Base-by-base conservation (phyloP, 352 stramenopile species). In the Globisporangium canariense region DNA sequence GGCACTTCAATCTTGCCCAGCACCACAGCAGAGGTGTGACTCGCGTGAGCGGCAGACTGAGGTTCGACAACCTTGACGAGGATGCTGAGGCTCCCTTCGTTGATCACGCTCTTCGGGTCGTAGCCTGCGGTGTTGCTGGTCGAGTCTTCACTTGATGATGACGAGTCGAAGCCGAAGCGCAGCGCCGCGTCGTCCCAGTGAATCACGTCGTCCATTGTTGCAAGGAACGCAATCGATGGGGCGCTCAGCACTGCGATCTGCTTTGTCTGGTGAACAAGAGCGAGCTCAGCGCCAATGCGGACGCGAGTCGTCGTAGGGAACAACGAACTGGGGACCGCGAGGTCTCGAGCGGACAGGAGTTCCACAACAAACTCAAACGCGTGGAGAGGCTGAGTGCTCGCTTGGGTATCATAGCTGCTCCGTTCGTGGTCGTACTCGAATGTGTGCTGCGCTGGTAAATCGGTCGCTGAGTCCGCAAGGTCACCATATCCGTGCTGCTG, bases 1-100 rank as follows among this genome's bases (percentile, higher is more conserved):
- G 78, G 71, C 7, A 90, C 72, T 38, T 65, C 59, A 5, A 90
- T 41, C 11, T 62, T 68, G 41, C 79, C 79, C 25, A 84, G 7
- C 41, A 46, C 45, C 18, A 22, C 41, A 36, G 32, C 32, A 7
- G 32, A 36, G 6, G 32, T 3, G 32, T 3, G 32, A 25, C 22
- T 25, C 1, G 22, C 22, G 1, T 25, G 22, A 25, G 22, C 22
- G 22, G 22, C 22, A 25, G 22, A 25, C 22, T 25, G 22, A 25
- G 22, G 22, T 25, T 25, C 10, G 40, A 41, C 16, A 10, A 50
- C 10, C 18, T 67, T 73, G 16, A 71, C 38, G 1, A 68, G 51
- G 4, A 78, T 30, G 18, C 56, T 16, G 41, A 64, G 20, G 18
- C 49, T 64, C 58, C 58, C 57, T 11, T 64, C 58, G 46, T 50